Evolutionary conservation across 768 basidiomycete genomes (phyloP).

Genomic region (Rickenella mellea): DNA sequence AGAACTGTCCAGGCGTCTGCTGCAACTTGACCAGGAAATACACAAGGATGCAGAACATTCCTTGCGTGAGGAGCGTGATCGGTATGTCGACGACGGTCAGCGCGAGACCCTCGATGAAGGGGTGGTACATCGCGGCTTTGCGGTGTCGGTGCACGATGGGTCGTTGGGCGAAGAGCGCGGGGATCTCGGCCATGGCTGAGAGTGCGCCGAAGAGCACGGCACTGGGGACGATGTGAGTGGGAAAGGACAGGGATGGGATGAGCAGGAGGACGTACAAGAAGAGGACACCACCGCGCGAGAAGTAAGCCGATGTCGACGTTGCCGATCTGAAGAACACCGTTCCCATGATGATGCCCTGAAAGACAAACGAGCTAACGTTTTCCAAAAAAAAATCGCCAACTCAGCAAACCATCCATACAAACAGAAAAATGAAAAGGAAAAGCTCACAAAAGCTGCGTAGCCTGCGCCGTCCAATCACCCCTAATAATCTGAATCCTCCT

Average conservation of each 20-base stretch:
- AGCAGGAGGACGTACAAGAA: slow-evolving; percentile 47
- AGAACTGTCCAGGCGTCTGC: slow-evolving; percentile 45
- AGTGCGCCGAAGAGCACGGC: slow-evolving; percentile 51
- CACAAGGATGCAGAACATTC: slow-evolving; percentile 37
- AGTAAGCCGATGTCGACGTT: slow-evolving; percentile 26
- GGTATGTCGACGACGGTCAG: slow-evolving; percentile 55
- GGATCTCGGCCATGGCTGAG: slow-evolving; percentile 55
- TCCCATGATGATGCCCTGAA: slow-evolving; percentile 27
- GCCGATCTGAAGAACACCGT: slow-evolving; percentile 27
- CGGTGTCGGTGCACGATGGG: slow-evolving; percentile 50
- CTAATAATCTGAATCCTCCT: slow-evolving; percentile 25
- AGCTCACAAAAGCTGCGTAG: slow-evolving; percentile 17
- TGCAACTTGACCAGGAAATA: slow-evolving; percentile 44
- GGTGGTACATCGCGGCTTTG: slow-evolving; percentile 54
- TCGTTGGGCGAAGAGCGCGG: slow-evolving; percentile 44
- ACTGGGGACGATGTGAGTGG: slow-evolving; percentile 20
- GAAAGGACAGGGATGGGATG: neutral
- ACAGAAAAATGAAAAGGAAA: neutral
- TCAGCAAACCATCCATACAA: no score
- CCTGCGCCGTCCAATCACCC: slow-evolving; percentile 19
- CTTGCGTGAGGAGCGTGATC: slow-evolving; percentile 37
- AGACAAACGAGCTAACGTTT: slow-evolving; percentile 5
- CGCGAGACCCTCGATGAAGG: slow-evolving; percentile 44
- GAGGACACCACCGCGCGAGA: slow-evolving; percentile 69
- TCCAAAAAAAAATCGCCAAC: neutral